Base-by-base conservation (phyloP, 192 early-diverging fungal genomes). In the Chytriomyces sp. region DNA sequence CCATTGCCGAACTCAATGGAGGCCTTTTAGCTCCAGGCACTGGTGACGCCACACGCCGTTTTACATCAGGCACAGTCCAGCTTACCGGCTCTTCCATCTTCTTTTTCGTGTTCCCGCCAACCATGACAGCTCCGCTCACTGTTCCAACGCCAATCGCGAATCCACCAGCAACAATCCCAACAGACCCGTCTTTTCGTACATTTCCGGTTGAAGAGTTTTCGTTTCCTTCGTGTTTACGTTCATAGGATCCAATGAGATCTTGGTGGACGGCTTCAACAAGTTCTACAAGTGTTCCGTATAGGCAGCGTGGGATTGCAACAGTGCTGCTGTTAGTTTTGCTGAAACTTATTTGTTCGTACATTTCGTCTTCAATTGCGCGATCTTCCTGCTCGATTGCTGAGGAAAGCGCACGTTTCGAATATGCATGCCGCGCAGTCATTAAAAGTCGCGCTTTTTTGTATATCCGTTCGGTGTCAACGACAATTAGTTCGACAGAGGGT, bases 391-490 rank as follows among this genome's bases (percentile, higher is more conserved):
- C 53, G 53, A 57, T 11, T 60, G 18, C 23, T n/a, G 69, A 60
- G 47, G 18, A n/a, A 18, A 50, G 48, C 8, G 18, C 18, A 7
- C 20, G 10, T 23, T n/a, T 35, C n/a, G 61, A 45, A 45, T 44
- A 67, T 47, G 11, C 46, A 9, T 23, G 26, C 43, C 66, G 66
- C 28, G 66, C 23, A 1, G 66, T 45, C 43, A 67, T 61, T 2
- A 73, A 61, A 18, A 62, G 48, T 28, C 57, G 20, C 16, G 72
- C 72, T 63, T 73, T 73, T 46, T 73, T 73, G 61, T 73, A 63
- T 9, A 73, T n/a, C 20, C 53, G 13, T 13, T 57, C 53, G 53
- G 53, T 2, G 53, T 57, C 53, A 57, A 2, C 16, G 20, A 20
- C 53, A 57, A 20, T 57, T 13, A 57, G 16, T 13, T 13, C 53